A percentile compares a stretch with the other conserved stretches of the same genome.
phyloP scores from a whole-genome alignment of 176 grass and related monocot species.

The Oryza rufipogon region DNA sequence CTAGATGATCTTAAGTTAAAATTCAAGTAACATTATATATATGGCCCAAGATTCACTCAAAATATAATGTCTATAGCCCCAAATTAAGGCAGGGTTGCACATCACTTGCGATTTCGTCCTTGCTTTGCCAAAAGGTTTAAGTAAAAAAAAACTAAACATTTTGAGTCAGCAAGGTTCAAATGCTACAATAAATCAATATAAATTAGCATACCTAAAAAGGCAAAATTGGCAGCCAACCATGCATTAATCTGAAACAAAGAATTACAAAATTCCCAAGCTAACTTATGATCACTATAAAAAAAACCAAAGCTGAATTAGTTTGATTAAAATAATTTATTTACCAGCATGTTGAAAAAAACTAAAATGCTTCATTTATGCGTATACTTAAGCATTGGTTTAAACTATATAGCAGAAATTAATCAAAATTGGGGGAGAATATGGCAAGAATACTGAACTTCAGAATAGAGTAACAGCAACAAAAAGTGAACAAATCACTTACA shows the following conservation, averaged over 20 bases:
- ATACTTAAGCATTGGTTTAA: neutral
- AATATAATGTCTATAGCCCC: too few relatives aligned
- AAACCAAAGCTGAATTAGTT: neutral
- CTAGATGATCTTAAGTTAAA: neutral
- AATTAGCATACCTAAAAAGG: neutral
- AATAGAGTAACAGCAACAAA: neutral
- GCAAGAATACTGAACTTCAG: conserved; percentile 1
- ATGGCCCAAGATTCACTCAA: too few relatives aligned
- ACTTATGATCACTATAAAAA: neutral
- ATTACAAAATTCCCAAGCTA: neutral
- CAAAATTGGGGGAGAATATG: neutral
- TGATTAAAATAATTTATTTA: neutral
- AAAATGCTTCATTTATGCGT: neutral
- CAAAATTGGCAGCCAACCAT: neutral
- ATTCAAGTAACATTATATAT: neutral
- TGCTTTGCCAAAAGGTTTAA: neutral
- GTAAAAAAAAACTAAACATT: neutral
- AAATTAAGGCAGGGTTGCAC: neutral
- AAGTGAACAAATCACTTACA: neutral
- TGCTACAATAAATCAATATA: neutral
- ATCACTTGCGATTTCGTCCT: neutral
- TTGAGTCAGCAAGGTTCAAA: neutral
- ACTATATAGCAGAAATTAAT: neutral
- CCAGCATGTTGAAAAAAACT: neutral
- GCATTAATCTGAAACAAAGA: neutral